These are phyloP conservation scores for Haberlea rhodopensis DNA, from an alignment of 257 asterid genomes.

Conservation along the genomic window DNA sequence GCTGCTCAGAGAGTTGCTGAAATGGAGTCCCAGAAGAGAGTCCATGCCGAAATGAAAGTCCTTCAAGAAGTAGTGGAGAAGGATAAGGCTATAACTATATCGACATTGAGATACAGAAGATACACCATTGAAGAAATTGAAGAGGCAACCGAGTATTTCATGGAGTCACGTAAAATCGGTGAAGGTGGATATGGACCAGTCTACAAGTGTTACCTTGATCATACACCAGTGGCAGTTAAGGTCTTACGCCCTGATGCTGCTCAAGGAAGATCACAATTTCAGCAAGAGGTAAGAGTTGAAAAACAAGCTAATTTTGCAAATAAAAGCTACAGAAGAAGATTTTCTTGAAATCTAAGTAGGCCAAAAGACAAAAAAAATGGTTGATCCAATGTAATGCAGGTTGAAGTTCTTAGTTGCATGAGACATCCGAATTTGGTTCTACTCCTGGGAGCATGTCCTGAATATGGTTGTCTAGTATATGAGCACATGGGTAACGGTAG, in stretches of 20 bases:
- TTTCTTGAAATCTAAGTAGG: too few species aligned
- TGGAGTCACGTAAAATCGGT: constrained; percentile 57
- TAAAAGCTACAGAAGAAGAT: too few species aligned
- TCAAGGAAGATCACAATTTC: constrained; percentile 84
- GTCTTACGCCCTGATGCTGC: constrained; percentile 85
- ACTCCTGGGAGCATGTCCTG: constrained; percentile 93
- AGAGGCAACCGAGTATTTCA: constrained; percentile 63
- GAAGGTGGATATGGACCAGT: constrained; percentile 99
- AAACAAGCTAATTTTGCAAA: neutral
- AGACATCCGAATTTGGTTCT: constrained; percentile 90
- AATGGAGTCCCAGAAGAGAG: constrained; percentile 42
- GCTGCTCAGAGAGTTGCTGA: constrained; percentile 49
- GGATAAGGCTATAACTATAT: constrained; percentile 11
- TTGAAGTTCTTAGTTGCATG: constrained; percentile 81
- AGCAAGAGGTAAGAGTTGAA: constrained; percentile 58
- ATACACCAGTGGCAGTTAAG: constrained; percentile 76
- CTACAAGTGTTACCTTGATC: constrained; percentile 75
- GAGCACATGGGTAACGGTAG: constrained; percentile 87
- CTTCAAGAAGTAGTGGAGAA: constrained; percentile 35
- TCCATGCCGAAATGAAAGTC: constrained; percentile 39
- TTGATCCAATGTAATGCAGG: constrained; percentile 33
- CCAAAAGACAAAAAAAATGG: too few species aligned
- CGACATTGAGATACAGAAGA: constrained; percentile 46
- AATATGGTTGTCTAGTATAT: constrained; percentile 78
- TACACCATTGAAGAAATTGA: constrained; percentile 82